phyloP scores from a whole-genome alignment of 2,329 filamentous ascomycete genomes.

The Tolypocladium tundrense region DNA sequence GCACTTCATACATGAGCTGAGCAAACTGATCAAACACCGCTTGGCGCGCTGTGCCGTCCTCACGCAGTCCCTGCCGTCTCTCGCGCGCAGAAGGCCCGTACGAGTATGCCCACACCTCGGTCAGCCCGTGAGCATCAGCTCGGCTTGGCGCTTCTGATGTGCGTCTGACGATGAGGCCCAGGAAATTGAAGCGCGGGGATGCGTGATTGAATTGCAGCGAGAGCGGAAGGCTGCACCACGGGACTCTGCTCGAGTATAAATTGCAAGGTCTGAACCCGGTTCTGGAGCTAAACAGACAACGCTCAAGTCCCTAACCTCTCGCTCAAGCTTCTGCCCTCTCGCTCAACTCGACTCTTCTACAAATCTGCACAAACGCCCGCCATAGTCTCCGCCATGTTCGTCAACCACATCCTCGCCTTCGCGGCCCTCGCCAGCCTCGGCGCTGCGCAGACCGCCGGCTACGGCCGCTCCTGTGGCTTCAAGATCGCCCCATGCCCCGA shows the following conservation, averaged over 20 bases:
- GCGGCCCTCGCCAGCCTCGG: conserved; percentile 8
- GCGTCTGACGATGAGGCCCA: not conserved
- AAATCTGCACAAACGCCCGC: not conserved
- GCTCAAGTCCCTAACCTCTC: too few species aligned
- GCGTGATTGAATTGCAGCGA: too few species aligned
- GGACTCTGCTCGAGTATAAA: too few species aligned
- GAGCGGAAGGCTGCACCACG: too few species aligned
- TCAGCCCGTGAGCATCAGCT: not conserved
- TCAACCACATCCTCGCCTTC: conserved; percentile 9
- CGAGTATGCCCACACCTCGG: not conserved
- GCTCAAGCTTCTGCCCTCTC: not conserved
- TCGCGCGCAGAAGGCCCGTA: not conserved
- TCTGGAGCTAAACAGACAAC: too few species aligned
- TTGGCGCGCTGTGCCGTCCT: not conserved
- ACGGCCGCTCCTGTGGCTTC: conserved; percentile 14
- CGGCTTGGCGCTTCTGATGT: not conserved
- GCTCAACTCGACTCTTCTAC: not conserved
- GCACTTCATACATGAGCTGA: not conserved
- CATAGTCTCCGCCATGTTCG: conserved; percentile 10
- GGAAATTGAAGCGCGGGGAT: too few species aligned
- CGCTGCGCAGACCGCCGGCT: conserved; percentile 5
- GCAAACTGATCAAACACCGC: not conserved
- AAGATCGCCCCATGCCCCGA: conserved; percentile 17
- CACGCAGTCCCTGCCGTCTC: not conserved
- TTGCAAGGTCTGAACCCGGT: too few species aligned